Evolutionary conservation across 495 filamentous ascomycete genomes (phyloP), one percentile per base, ranked within the genome.

Genomic region (Penicillium tannophilum): DNA sequence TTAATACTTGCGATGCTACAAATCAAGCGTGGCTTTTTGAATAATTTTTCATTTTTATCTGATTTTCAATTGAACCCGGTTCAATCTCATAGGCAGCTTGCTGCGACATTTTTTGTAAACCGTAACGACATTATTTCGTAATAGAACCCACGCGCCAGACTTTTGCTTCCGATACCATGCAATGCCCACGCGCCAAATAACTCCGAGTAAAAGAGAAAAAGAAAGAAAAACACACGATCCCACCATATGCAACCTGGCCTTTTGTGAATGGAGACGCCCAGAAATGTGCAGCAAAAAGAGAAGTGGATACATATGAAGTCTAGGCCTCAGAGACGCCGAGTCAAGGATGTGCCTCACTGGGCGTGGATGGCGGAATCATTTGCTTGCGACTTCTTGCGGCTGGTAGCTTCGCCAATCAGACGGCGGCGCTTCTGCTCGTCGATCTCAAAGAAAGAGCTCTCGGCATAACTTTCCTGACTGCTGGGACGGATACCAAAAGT

Each of bases 381-480:
- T n/a, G 39, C 16, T 12, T 72, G 72, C 19, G 70, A 45, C 48
- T 69, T 72, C 66, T 78, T 82, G 71, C 74, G 77, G 58, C 47
- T 67, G 26, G 61, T 71, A 45, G 79, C 79, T 54, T 83, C 81
- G 64, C 75, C 74, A 26, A 82, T 74, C 54, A 84, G 58, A 23
- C 79, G 76, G 33, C 72, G 70, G 52, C 80, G 76, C 62, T 79
- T 79, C 54, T 72, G 67, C 28, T 82, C 80, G 54, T 81, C 77
- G 39, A 80, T 70, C 12, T 82, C 77, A 65, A 84, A 82, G 58
- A 71, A 55, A 12, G 76, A 71, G 52, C 58, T 65, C 46, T 70
- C 61, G 56, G 65, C 56, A 51, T 67, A 61, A 57, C 61, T 64
- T 2, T 61, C 61, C 51, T 68, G 59, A 53, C 63, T 68, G 19